These are phyloP conservation scores for Triangularia verruculosa DNA, from an alignment of 2,329 filamentous ascomycete genomes.

Conservation along the genomic window DNA sequence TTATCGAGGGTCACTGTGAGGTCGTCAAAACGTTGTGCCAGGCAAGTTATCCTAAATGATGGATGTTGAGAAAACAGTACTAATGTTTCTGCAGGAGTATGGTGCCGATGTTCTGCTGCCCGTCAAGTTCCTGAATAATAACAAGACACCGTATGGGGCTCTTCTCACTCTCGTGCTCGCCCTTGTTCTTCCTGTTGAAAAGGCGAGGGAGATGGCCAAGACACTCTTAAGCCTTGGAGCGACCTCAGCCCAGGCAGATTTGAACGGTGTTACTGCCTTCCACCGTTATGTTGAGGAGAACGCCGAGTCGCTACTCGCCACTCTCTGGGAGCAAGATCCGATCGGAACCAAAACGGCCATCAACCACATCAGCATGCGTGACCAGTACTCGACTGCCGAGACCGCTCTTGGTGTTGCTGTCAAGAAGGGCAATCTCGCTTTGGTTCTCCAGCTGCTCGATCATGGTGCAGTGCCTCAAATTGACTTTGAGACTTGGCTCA, in stretches of 20 bases:
- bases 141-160: conserved; percentile 52
- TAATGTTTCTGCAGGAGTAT: conserved; percentile 48
- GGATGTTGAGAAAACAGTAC: background rate
- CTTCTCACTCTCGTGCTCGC: conserved; percentile 71
- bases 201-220: conserved; percentile 62
- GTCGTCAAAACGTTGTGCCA: conserved; percentile 67
- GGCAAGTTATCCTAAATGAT: conserved; percentile 33
- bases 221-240: conserved; percentile 68
- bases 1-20: conserved; percentile 66
- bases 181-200: conserved; percentile 58
- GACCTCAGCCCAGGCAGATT: conserved; percentile 69
- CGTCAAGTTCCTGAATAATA: conserved; percentile 59
- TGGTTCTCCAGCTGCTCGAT: conserved; percentile 60
- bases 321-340: conserved; percentile 54
- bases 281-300: conserved; percentile 59
- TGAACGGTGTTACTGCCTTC: conserved; percentile 61
- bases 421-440: conserved; percentile 45
- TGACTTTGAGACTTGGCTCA: conserved; percentile 63
- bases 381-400: conserved; percentile 33
- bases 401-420: conserved; percentile 56
- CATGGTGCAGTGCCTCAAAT: conserved; percentile 59
- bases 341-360: conserved; percentile 61
- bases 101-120: conserved; percentile 75
- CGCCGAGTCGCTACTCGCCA: conserved; percentile 46
- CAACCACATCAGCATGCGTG: conserved; percentile 57